Evolutionary conservation across 2,329 filamentous ascomycete species (phyloP), one percentile per base, ranked within the genome.

Genomic region (Scopulariopsis brevicaulis): DNA sequence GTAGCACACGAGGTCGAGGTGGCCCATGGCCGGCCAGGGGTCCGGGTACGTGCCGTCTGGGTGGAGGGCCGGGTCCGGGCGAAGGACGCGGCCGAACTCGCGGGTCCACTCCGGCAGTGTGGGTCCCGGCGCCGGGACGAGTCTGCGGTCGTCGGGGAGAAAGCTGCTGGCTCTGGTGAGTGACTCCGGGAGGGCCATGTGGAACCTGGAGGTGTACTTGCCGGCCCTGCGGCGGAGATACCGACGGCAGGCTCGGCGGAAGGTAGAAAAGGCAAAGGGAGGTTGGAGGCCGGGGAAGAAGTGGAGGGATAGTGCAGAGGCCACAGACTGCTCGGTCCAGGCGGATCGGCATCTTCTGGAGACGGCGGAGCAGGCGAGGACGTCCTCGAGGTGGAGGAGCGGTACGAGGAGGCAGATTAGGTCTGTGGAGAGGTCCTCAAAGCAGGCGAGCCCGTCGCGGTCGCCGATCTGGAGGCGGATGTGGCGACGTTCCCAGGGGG

Each of bases 221-320:
- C 54, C 54, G 14, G 35, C 32, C 35, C 54, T n/a, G 15, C 54
- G 54, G 35, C 22, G 22, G 22, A 55, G 48, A 35, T 43, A 55
- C 54, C 8, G 25, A 15, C 22, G 37, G 24, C 37, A 32, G 18
- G 37, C 54, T 22, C 18, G 25, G 28, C 20, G 37, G 54, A 55
- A 55, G 37, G 22, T 22, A 2, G 35, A 35, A 15, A 55, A 55
- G 11, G 54, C 48, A 18, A 22, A 37, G 20, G 54, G 35, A 6
- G n/a, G 35, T 8, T 20, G 34, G 6, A 70, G 59, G 0, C 67
- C 68, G 0, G 67, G 65, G 32, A 68, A 70, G 53, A 69, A 65
- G 24, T 58, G 58, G 4, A 60, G 61, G 46, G 65, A 64, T 5
- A 69, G 60, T 2, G 58, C 58, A 0, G 53, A 35, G 4, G 62